Conservation (phyloP, 2,329 filamentous ascomycete species). For the Neobulgaria alba region DNA sequence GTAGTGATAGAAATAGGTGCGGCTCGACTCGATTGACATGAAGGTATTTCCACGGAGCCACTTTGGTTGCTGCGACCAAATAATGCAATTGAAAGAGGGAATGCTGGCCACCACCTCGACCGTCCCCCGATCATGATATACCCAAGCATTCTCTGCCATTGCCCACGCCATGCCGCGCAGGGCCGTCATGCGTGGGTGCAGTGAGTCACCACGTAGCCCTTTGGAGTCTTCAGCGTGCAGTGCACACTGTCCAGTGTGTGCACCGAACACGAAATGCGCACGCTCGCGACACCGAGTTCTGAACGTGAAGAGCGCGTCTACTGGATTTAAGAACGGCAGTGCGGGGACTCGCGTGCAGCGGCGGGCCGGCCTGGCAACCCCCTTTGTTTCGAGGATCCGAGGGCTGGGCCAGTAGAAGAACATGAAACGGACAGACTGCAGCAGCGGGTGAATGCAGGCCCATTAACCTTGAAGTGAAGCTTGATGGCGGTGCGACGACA, state of each 20-base stretch:
- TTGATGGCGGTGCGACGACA: background rate
- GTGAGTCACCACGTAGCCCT: conserved; percentile 2
- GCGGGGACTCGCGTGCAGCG: conserved; percentile 6
- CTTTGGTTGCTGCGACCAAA: too few relatives aligned
- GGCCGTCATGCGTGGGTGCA: conserved; percentile 1
- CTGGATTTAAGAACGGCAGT: conserved; percentile 11
- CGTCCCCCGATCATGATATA: conserved; percentile 14
- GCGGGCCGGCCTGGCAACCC: conserved; percentile 7
- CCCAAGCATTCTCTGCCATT: conserved; percentile 5
- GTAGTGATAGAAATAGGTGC: too few relatives aligned
- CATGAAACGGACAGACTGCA: conserved; percentile 10
- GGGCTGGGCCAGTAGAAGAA: conserved; percentile 15
- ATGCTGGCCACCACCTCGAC: background rate
- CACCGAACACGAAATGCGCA: conserved; percentile 25
- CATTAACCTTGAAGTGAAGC: background rate
- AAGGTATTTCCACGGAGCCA: too few relatives aligned
- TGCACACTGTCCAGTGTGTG: conserved; percentile 9
- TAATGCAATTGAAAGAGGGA: too few relatives aligned
- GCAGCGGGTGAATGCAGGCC: background rate
- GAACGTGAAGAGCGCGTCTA: conserved; percentile 17
- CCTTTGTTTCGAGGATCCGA: conserved; percentile 7
- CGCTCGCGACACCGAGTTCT: conserved; percentile 42
- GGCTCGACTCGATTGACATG: too few relatives aligned
- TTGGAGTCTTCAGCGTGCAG: conserved; percentile 1
- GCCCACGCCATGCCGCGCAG: conserved; percentile 7